phyloP scores from a whole-genome alignment of 2,329 filamentous ascomycete genomes.

The Bipolaris cookei region DNA sequence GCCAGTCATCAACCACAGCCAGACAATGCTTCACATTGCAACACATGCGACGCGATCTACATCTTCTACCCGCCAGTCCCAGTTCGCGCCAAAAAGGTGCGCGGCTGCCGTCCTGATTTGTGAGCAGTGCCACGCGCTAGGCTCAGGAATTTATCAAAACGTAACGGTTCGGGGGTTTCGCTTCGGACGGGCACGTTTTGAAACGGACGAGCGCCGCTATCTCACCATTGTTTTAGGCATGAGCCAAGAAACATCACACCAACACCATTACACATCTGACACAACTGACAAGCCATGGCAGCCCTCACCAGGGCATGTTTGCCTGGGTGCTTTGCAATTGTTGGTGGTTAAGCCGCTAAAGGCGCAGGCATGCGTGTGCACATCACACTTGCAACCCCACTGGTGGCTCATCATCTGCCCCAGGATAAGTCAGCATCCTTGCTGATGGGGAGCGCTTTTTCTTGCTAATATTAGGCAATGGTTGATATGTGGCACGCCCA shows the following conservation, averaged over 20 bases:
- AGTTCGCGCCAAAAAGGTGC: not conserved
- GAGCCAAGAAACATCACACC: conserved; percentile 1
- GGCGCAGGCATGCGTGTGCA: not conserved
- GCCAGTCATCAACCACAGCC: not conserved
- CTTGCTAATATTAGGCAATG: conserved; percentile 15
- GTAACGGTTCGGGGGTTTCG: conserved; percentile 6
- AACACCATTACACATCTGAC: not conserved
- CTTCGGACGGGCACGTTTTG: conserved; percentile 9
- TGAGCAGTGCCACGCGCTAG: not conserved
- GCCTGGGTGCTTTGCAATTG: not conserved
- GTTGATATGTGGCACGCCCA: conserved; percentile 11
- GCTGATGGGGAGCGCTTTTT: conserved; percentile 11
- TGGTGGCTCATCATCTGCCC: conserved; percentile 2
- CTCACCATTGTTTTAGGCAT: conserved; percentile 13
- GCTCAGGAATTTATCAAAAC: not conserved
- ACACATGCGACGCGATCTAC: not conserved
- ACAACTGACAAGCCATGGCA: conserved; percentile 7
- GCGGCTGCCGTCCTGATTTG: not conserved
- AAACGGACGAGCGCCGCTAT: conserved; percentile 10
- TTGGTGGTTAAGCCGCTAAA: conserved; percentile 1
- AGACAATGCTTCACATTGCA: not conserved
- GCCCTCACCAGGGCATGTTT: not conserved
- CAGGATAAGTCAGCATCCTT: conserved; percentile 4
- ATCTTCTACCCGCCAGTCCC: not conserved
- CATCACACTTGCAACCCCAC: not conserved